phyloP scores from a whole-genome alignment of 805 yeast genomes.

The Clavispora carvajalis region DNA sequence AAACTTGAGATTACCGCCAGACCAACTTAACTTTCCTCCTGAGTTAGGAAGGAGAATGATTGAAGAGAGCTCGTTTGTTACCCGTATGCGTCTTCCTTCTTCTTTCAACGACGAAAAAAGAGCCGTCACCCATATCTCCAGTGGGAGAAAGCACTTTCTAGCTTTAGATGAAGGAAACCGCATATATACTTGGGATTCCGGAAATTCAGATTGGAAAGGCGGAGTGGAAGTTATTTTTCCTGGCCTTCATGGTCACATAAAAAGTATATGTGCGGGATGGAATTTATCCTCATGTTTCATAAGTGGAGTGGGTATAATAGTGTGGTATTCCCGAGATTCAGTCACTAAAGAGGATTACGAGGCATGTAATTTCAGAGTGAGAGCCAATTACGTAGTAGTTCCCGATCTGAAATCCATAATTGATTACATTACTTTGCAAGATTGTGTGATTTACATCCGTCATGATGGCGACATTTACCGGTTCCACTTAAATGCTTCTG shows the following conservation, averaged over 20 bases:
- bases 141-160: conserved; percentile 62
- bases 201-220: conserved; percentile 16
- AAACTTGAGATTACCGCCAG: conserved; percentile 21
- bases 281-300: conserved; percentile 47
- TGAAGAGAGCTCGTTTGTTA: conserved; percentile 16
- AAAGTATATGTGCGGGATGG: conserved; percentile 67
- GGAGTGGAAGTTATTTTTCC: conserved; percentile 45
- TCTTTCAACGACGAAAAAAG: conserved; percentile 7
- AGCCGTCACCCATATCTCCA: conserved; percentile 44
- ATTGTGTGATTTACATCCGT: conserved; percentile 46
- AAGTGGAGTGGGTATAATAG: conserved; percentile 47
- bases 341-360: conserved; percentile 17
- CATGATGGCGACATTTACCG: conserved; percentile 37
- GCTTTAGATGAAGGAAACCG: conserved; percentile 48
- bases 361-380: conserved; percentile 8
- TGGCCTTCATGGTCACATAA: conserved; percentile 22
- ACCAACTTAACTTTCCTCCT: conserved; percentile 9
- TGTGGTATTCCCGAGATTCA: conserved; percentile 44
- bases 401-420: conserved; percentile 37
- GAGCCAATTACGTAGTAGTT: conserved; percentile 38
- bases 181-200: conserved; percentile 62
- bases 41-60: background rate
- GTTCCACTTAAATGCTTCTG: conserved; percentile 22
- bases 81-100: conserved; percentile 17
- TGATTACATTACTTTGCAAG: conserved; percentile 56